A percentile compares a stretch with the other conserved stretches of the same genome.
phyloP scores from a whole-genome alignment of 2,329 filamentous ascomycete species.

The Dryadomyces quercivorus region DNA sequence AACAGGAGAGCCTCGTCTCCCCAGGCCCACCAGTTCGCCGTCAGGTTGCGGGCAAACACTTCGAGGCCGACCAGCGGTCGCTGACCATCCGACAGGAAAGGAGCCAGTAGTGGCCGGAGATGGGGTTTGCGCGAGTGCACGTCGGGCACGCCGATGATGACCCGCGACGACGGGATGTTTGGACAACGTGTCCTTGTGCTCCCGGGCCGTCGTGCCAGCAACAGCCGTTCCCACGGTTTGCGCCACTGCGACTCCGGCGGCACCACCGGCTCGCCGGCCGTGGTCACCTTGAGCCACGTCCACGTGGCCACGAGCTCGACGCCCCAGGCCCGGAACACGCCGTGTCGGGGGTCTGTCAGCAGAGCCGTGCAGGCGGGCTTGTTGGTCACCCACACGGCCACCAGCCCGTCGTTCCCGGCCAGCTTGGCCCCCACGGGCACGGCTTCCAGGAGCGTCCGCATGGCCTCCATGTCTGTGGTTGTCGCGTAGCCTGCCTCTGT shows the following conservation, averaged over 20 bases:
- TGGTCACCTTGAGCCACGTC: slow-evolving; percentile 68
- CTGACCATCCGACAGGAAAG: slow-evolving; percentile 13
- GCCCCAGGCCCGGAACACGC: slow-evolving; percentile 56
- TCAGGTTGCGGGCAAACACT: slow-evolving; percentile 63
- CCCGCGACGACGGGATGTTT: slow-evolving; percentile 21
- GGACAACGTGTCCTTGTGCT: slow-evolving; percentile 23
- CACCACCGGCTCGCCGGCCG: slow-evolving; percentile 50
- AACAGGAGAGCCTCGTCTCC: slow-evolving; percentile 63
- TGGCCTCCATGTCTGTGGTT: slow-evolving; percentile 31
- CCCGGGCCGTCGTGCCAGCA: slow-evolving; percentile 42
- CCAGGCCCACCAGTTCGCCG: slow-evolving; percentile 68
- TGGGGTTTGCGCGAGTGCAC: slow-evolving; percentile 71
- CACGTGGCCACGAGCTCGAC: slow-evolving; percentile 57
- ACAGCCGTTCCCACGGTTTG: slow-evolving; percentile 64
- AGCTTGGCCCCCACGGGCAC: slow-evolving; percentile 47
- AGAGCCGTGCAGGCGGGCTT: slow-evolving; percentile 47
- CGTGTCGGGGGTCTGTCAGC: slow-evolving; percentile 30
- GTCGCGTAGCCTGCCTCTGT: slow-evolving; percentile 25
- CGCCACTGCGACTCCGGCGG: slow-evolving; percentile 49
- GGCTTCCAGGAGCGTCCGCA: slow-evolving; percentile 34
- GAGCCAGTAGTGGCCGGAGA: slow-evolving; percentile 45
- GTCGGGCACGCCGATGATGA: slow-evolving; percentile 61
- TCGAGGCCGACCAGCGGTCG: slow-evolving; percentile 48
- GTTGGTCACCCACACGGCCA: slow-evolving; percentile 72
- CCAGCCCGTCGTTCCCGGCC: slow-evolving; percentile 40